These are phyloP conservation scores for Scleromitrula shiraiana DNA, from an alignment of 2,329 filamentous ascomycete species.

Conservation along the genomic window DNA sequence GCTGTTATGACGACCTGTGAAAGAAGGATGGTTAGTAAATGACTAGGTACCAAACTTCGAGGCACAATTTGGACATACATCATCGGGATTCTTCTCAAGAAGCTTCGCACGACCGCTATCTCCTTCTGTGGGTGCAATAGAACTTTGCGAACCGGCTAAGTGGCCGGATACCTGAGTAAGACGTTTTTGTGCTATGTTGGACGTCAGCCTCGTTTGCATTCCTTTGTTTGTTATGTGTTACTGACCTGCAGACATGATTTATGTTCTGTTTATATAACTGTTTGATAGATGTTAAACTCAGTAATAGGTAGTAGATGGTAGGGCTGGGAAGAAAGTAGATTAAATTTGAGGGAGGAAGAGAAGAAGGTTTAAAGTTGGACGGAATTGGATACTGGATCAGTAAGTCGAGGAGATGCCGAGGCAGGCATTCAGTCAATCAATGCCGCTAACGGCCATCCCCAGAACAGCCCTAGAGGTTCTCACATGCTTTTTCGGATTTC, in stretches of 20 bases:
- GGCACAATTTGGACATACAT: slow-evolving; percentile 39
- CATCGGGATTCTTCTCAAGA: slow-evolving; percentile 58
- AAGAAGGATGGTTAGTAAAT: slow-evolving; percentile 21
- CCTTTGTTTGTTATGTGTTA: neutral
- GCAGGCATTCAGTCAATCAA: slow-evolving; percentile 7
- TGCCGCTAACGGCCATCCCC: neutral
- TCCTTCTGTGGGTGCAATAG: slow-evolving; percentile 18
- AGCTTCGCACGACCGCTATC: slow-evolving; percentile 31
- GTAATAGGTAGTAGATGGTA: neutral
- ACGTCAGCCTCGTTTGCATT: slow-evolving; percentile 17
- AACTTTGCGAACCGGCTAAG: slow-evolving; percentile 38
- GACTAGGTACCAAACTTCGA: neutral
- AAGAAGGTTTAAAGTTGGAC: neutral
- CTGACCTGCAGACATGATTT: slow-evolving; percentile 25
- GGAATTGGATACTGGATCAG: neutral
- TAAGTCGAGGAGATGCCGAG: slow-evolving; percentile 8
- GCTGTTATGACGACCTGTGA: slow-evolving; percentile 80
- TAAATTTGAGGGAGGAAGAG: neutral
- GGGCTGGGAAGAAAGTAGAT: neutral
- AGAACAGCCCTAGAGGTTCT: neutral
- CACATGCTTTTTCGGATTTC: slow-evolving; percentile 8
- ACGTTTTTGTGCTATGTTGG: slow-evolving; percentile 25
- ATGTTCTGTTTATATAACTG: no score
- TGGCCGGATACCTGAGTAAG: slow-evolving; percentile 52
- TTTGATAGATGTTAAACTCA: neutral